A percentile compares a stretch with the other conserved stretches of the same genome.
phyloP scores from a whole-genome alignment of 306 rosid genomes.

The Elaeagnus macrophylla region DNA sequence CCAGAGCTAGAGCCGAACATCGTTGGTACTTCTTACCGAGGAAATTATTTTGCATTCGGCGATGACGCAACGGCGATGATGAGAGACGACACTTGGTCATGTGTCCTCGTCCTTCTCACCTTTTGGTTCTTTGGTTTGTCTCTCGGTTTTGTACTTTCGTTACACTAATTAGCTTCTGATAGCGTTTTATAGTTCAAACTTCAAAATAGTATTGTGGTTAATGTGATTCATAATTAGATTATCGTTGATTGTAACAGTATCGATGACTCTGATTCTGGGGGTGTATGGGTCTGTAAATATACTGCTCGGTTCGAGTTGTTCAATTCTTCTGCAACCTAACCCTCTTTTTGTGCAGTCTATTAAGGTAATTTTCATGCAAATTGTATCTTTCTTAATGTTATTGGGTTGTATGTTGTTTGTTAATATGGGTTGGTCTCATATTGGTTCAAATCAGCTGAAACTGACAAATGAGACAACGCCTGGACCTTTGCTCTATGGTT shows the following conservation, averaged over 20 bases:
- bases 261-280: constrained; percentile 65
- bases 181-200: not conserved
- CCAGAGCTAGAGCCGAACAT: constrained; percentile 19
- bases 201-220: too few relatives aligned
- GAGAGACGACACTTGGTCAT: constrained; percentile 58
- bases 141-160: not conserved
- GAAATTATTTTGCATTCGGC: constrained; percentile 3
- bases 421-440: not conserved
- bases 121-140: constrained; percentile 69
- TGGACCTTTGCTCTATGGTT: constrained; percentile 49
- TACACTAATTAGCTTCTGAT: not conserved
- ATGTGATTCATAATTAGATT: constrained; percentile 8
- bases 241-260: constrained; percentile 32
- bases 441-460: constrained; percentile 39
- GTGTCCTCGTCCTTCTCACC: constrained; percentile 46
- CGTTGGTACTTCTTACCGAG: constrained; percentile 4
- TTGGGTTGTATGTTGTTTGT: not conserved
- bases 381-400: not conserved
- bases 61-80: not conserved
- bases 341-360: constrained; percentile 55
- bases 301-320: constrained; percentile 45
- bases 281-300: constrained; percentile 49
- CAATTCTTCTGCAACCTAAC: constrained; percentile 54
- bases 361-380: constrained; percentile 29
- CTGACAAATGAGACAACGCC: constrained; percentile 27